phyloP scores from a whole-genome alignment of 1,139 yeast genomes.

The Yamadazyma atlantica region DNA sequence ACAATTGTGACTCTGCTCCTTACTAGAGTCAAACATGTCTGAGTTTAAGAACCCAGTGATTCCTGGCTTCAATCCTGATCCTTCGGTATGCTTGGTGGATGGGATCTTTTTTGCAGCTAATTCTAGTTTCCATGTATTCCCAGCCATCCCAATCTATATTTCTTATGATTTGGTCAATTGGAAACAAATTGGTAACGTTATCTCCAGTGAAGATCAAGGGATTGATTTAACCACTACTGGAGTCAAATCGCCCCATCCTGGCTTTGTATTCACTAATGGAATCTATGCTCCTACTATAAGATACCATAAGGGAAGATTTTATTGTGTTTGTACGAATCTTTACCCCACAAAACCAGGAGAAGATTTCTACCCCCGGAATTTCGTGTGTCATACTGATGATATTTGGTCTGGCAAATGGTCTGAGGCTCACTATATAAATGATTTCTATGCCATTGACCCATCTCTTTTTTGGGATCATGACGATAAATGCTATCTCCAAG shows the following conservation, averaged over 20 bases:
- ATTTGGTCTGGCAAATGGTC: constrained; percentile 12
- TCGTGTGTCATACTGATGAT: constrained; percentile 12
- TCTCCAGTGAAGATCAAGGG: constrained; percentile 8
- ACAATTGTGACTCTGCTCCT: neutral
- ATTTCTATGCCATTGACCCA: constrained; percentile 12
- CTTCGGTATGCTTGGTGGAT: constrained; percentile 9
- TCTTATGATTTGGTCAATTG: constrained; percentile 10
- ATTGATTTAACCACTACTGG: constrained; percentile 7
- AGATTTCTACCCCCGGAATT: constrained; percentile 9
- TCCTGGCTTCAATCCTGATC: constrained; percentile 12
- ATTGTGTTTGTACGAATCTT: constrained; percentile 9
- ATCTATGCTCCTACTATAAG: constrained; percentile 11
- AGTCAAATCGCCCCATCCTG: constrained; percentile 1
- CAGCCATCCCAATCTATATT: constrained; percentile 10
- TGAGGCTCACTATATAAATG: constrained; percentile 5
- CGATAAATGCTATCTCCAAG: constrained; percentile 12
- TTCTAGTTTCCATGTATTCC: constrained; percentile 9
- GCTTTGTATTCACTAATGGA: constrained; percentile 8
- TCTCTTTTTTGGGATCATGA: constrained; percentile 10
- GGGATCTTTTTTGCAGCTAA: constrained; percentile 11
- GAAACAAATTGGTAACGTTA: constrained; percentile 12
- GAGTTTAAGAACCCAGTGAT: constrained; percentile 8
- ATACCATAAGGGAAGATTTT: constrained; percentile 11
- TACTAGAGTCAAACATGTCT: constrained; percentile 3
- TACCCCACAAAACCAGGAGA: constrained; percentile 3